Evolutionary conservation across 495 filamentous ascomycete genomes (phyloP).

Genomic region (Peziza echinospora): DNA sequence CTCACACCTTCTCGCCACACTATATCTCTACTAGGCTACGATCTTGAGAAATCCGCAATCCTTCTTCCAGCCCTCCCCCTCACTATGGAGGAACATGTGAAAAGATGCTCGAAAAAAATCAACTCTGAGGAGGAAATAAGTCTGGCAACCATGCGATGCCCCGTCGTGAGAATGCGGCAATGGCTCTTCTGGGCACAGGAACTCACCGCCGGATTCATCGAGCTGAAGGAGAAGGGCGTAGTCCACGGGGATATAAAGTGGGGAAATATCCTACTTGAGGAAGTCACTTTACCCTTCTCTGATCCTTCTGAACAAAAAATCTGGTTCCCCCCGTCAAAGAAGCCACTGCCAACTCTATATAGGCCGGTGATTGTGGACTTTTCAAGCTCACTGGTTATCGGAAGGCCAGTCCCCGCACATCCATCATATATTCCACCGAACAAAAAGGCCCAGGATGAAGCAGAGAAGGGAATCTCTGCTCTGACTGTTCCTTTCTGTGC

Average conservation of each 20-base stretch:
- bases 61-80: slow-evolving; percentile 6
- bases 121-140: not conserved
- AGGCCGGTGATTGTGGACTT: slow-evolving; percentile 15
- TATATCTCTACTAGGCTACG: slow-evolving; percentile 12
- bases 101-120: not conserved
- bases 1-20: slow-evolving; percentile 3
- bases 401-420: slow-evolving; percentile 1
- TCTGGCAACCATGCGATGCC: slow-evolving; percentile 1
- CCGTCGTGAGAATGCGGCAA: slow-evolving; percentile 9
- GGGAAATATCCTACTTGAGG: slow-evolving; percentile 13
- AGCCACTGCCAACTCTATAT: not conserved
- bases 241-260: slow-evolving; percentile 18
- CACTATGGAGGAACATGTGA: slow-evolving; percentile 1
- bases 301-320: not conserved
- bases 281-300: not conserved
- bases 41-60: slow-evolving; percentile 2
- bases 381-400: slow-evolving; percentile 7
- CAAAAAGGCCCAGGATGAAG: too few relatives aligned
- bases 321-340: not conserved
- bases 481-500: slow-evolving; percentile 14
- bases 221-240: slow-evolving; percentile 7
- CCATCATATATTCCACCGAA: too few relatives aligned
- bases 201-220: slow-evolving; percentile 5
- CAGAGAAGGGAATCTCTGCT: slow-evolving; percentile 7
- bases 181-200: slow-evolving; percentile 13